phyloP scores from a whole-genome alignment of 202 grass and related monocot species.

The Setaria viridis region DNA sequence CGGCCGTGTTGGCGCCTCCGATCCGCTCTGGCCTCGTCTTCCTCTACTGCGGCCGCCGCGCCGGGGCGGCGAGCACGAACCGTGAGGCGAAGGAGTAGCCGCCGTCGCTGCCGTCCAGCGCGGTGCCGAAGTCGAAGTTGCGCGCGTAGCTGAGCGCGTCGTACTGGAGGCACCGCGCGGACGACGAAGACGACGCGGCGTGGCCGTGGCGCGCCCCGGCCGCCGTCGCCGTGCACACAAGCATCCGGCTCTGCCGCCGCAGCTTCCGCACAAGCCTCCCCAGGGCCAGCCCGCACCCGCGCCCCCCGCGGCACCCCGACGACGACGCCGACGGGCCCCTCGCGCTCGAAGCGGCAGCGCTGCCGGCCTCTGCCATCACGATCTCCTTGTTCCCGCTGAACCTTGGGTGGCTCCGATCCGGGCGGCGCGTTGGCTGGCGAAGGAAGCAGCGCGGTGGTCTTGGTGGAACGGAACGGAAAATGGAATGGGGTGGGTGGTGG shows the following conservation, averaged over 20 bases:
- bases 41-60: constrained; percentile 19
- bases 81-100: constrained; percentile 78
- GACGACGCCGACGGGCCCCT: neutral
- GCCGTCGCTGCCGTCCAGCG: constrained; percentile 48
- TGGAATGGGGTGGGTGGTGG: neutral
- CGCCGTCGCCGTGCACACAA: constrained; percentile 39
- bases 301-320: neutral
- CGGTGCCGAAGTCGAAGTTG: constrained; percentile 83
- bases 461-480: neutral
- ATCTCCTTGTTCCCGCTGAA: neutral
- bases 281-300: constrained; percentile 52
- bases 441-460: neutral
- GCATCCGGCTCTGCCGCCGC: constrained; percentile 56
- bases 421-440: neutral
- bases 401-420: neutral
- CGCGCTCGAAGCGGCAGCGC: neutral
- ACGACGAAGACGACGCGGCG: neutral
- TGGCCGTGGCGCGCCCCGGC: constrained; percentile 10
- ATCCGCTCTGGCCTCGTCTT: neutral
- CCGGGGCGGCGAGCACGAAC: constrained; percentile 54
- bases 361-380: constrained; percentile 25
- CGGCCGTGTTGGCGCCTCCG: neutral
- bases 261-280: constrained; percentile 56
- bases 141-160: constrained; percentile 87
- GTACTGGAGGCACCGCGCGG: constrained; percentile 63